Base-by-base conservation (phyloP, 352 stramenopile species). In the Lagenidium sp. region DNA sequence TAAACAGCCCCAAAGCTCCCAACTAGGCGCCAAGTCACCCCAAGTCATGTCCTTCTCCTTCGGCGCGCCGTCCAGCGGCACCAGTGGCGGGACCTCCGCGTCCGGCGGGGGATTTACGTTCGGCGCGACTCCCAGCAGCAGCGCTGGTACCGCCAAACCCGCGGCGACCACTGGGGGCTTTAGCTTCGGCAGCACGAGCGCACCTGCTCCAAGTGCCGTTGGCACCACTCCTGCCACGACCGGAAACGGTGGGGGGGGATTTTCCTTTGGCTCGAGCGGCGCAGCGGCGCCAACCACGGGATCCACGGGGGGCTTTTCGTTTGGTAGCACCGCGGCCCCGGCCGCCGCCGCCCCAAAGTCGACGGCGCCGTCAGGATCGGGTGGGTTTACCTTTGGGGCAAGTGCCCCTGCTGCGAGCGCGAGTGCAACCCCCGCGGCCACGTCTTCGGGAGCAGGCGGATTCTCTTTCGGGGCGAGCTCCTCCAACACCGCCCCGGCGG, bases 391-490 rank as follows among this genome's bases (percentile, higher is more conserved):
- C 20, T 75, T 75, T n/a, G 63, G 60, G 23, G 43, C 45, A 11
- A 45, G 41, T 13, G 38, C 29, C 18, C 15, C 11, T 31, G 26
- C 41, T 6, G 29, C 41, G 30, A 52, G 23, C n/a, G 54, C 50
- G 13, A 36, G 47, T 2, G 7, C 37, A 15, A 13, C 57, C 8
- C 16, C 57, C 11, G 46, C 53, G 8, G 34, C 60, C 10, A 30
- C 61, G 13, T 32, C 28, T 32, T 32, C 28, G 42, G 44, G n/a
- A n/a, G n/a, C n/a, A 2, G 50, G 54, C 18, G 63, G 66, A 23
- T 80, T 80, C 25, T 68, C 57, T 5, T 75, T 81, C 52, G 63
- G 60, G 20, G 47, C 55, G 2, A 58, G 54, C n/a, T n/a, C n/a
- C n/a, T n/a, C n/a, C n/a, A n/a, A n/a, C n/a, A n/a, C n/a, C n/a